phyloP scores from a whole-genome alignment of 768 basidiomycete genomes.

The Hericium coralloides region DNA sequence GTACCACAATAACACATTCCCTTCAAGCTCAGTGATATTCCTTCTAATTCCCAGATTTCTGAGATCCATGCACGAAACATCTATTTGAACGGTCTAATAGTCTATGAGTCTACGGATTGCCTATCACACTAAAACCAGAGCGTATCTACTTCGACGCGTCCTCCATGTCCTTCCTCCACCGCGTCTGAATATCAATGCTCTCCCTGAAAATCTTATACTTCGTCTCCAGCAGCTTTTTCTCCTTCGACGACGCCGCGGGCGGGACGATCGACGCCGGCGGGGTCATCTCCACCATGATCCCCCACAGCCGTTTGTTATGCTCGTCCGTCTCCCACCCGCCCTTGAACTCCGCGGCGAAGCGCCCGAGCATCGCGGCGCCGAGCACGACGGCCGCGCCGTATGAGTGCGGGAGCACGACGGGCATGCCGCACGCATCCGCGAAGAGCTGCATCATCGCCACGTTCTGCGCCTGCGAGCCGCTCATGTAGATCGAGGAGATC shows the following conservation, averaged over 20 bases:
- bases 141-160: slow-evolving; percentile 29
- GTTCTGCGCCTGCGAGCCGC: slow-evolving; percentile 91
- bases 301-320: slow-evolving; percentile 70
- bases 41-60: too few relatives aligned
- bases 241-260: slow-evolving; percentile 52
- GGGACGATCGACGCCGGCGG: slow-evolving; percentile 64
- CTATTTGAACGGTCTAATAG: too few relatives aligned
- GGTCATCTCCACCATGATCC: slow-evolving; percentile 97
- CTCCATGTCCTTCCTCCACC: slow-evolving; percentile 78
- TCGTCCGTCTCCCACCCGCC: slow-evolving; percentile 29
- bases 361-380: slow-evolving; percentile 90
- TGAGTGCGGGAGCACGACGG: slow-evolving; percentile 74
- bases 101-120: too few relatives aligned
- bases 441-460: slow-evolving; percentile 80
- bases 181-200: slow-evolving; percentile 77
- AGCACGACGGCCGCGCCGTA: slow-evolving; percentile 79
- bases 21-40: too few relatives aligned
- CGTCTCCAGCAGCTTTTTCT: slow-evolving; percentile 71
- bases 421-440: slow-evolving; percentile 75
- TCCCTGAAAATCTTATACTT: slow-evolving; percentile 95
- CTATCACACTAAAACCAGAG: too few relatives aligned
- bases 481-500: slow-evolving; percentile 83
- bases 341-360: slow-evolving; percentile 61
- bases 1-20: too few relatives aligned
- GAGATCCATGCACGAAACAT: too few relatives aligned